Base-by-base conservation (phyloP, 2,329 filamentous ascomycete species). In the Cladophialophora yegresii region DNA sequence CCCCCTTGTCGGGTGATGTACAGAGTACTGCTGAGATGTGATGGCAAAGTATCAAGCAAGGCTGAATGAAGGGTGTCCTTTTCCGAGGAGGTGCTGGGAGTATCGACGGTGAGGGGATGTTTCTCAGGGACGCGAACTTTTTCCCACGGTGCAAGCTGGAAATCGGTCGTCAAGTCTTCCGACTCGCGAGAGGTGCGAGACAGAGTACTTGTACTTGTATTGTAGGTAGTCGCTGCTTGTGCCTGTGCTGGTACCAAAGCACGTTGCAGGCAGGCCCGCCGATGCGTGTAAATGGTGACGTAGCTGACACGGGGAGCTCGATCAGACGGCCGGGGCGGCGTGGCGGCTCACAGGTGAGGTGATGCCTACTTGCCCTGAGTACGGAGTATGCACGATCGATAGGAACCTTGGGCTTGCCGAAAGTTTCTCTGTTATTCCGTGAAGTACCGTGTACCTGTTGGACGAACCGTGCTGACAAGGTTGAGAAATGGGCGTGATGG, bases 261-360 rank as follows among this genome's bases (percentile, higher is more conserved):
- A 7, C 23, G 22, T 4, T 36, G 26, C n/a, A n/a, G n/a, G n/a
- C n/a, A n/a, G n/a, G n/a, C n/a, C n/a, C n/a, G 16, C n/a, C 54
- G 13, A 50, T 30, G 54, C 33, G 54, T 22, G 8, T 20, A 45
- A 32, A 28, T 58, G 55, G 55, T 58, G 55, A 58, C 55, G 55
- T 58, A 58, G 55, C 5, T 49, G 55, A 58, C 55, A 9, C 23
- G 10, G n/a, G 28, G 16, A 30, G 28, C 26, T 54, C 22, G 28
- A 54, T 54, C 55, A 10, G 36, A 3, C 32, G 22, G 53, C 30
- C 40, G 6, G n/a, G n/a, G n/a, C n/a, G n/a, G n/a, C n/a, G n/a
- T n/a, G n/a, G n/a, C n/a, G n/a, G n/a, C 26, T 22, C 6, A 30
- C 13, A 13, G 23, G n/a, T n/a, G n/a, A 33, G 32, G 12, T 36